Base-by-base conservation (phyloP, 441 rosid genomes). In the Erodium texanum region DNA sequence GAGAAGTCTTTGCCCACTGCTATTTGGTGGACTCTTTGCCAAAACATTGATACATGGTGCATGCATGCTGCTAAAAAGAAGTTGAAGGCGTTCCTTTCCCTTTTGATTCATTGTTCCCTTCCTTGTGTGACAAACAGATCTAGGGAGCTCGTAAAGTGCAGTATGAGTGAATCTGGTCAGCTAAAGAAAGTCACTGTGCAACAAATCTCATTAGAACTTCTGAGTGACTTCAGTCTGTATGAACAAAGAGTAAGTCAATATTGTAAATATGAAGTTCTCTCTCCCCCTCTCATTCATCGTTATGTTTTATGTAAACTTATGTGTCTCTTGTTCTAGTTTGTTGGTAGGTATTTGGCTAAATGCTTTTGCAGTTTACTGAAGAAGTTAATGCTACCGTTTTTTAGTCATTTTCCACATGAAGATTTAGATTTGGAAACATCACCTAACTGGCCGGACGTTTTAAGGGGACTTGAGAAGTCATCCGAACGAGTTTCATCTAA, bases 31-130 rank as follows among this genome's bases (percentile, higher is more conserved):
- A 66, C 85, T 76, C 67, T 87, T 74, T 85, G 95, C 82, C 85
- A 78, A 82, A 90, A 87, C 75, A 80, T 89, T 62, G 96, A 88
- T 81, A 76, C 85, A 66, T 92, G 97, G 97, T 85, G 92, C 68
- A 62, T 71, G 58, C 90, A 88, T 78, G 95, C 93, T 45, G 77
- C 80, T 45, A 81, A 82, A 71, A 83, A 83, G 75, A 82, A 73
- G 54, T 70, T 90, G 80, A 90, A 92, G 87, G 79, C 66, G 70
- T 92, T 90, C 71, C 82, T 89, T 70, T 82, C 84, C 11, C 80
- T 77, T 72, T 66, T 90, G 79, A 78, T 91, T 72, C 65, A 68
- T 22, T 79, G 85, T 75, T 79, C 89, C n/a, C 71, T 87, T 74
- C 82, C 87, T 52, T 65, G 56, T 73, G 58, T 34, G 8, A 10